Evolutionary conservation across 495 filamentous ascomycete genomes (phyloP), one percentile per base, ranked within the genome.

Genomic region (Massariosphaeria phaeospora): DNA sequence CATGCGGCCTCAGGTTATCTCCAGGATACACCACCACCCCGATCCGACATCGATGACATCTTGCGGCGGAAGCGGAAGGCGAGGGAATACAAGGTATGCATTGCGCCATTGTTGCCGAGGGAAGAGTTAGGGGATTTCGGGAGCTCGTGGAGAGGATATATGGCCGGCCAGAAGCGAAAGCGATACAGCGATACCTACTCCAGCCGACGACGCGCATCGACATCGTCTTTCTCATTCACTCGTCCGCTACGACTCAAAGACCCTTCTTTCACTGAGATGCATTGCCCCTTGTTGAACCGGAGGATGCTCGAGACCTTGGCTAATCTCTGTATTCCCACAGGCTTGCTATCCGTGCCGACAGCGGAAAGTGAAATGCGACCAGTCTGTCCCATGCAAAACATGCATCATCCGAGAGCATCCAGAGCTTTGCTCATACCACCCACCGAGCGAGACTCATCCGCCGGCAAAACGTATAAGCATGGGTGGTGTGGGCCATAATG

Each of bases 291-390:
- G n/a, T n/a, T n/a, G n/a, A n/a, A n/a, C n/a, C n/a, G n/a, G n/a
- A n/a, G n/a, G 6, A n/a, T 30, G 7, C 9, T 27, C 29, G 4
- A 6, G n/a, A 5, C 10, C 17, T 21, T 20, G 3, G 29, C 43
- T 47, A 29, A 47, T 29, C 5, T 6, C 1, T 25, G 24, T 1
- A 35, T n/a, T 17, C n/a, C 1, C 13, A 30, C 27, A 63, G 61
- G 69, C 68, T 2, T 73, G 70, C 53, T 70, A 71, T 52, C 69
- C 69, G 10, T 73, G 70, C 50, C 60, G 70, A 25, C 66, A 69
- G 61, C 55, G 70, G 27, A 73, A 73, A 51, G 70, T 68, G 23
- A 65, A 63, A 55, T 68, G 66, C 59, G 63, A 66, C 40, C 58
- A 66, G 26, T 23, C 34, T 2, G 59, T 66, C 7, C 66, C 66